Evolutionary conservation across 129 eudicot genomes (phyloP).

Genomic region (Silybum marianum): DNA sequence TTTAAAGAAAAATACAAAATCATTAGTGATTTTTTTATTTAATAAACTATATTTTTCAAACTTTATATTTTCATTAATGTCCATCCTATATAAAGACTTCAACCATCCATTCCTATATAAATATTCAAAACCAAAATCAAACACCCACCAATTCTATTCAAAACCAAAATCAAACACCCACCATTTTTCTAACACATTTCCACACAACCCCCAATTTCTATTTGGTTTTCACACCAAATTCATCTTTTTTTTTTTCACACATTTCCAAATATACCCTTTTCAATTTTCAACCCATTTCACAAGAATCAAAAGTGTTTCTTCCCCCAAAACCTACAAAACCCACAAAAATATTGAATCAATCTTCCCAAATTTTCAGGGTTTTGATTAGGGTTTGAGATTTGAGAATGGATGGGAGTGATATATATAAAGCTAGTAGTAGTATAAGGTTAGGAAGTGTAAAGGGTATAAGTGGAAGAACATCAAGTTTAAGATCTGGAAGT

Average conservation of each 20-base stretch:
- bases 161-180: neutral
- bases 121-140: no score
- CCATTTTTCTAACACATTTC: neutral
- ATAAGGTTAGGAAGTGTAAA: constrained; percentile 17
- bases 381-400: constrained; percentile 9
- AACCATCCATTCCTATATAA: no score
- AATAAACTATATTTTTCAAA: no score
- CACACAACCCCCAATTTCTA: neutral
- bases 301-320: neutral
- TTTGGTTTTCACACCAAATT: neutral
- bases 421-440: constrained; percentile 26
- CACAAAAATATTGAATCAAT: neutral
- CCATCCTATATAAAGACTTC: no score
- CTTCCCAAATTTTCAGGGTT: neutral
- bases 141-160: neutral
- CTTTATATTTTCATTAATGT: no score
- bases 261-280: neutral
- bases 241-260: neutral
- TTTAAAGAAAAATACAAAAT: no score
- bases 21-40: no score
- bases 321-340: neutral
- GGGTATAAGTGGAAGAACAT: constrained; percentile 2
- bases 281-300: neutral
- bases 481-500: constrained; percentile 19
- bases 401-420: constrained; percentile 28